phyloP scores from a whole-genome alignment of 106 monocot species.

The Cymbidium sinense region DNA sequence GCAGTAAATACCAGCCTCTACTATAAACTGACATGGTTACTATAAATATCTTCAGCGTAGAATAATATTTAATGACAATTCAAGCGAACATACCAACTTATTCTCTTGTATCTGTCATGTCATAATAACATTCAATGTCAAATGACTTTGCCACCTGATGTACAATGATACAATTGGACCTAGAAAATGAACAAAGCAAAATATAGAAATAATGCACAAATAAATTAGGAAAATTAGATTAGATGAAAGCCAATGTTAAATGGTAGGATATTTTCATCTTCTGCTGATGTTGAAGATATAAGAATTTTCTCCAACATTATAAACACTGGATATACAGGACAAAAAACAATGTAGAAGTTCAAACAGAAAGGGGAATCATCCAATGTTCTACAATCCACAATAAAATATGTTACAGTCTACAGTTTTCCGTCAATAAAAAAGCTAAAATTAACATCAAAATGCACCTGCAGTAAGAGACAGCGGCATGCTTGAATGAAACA shows the following conservation, averaged over 20 bases:
- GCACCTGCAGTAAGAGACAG: too few species aligned
- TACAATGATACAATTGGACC: not conserved
- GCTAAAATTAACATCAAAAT: too few species aligned
- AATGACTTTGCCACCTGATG: not conserved
- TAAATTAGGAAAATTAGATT: not conserved
- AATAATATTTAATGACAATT: not conserved
- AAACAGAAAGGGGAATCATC: not conserved
- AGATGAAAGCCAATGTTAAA: not conserved
- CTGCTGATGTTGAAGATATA: not conserved
- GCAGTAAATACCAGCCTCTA: not conserved
- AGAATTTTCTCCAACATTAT: not conserved
- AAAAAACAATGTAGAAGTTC: not conserved
- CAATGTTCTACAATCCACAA: not conserved
- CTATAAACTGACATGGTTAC: not conserved
- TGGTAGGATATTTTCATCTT: not conserved
- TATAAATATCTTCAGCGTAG: not conserved
- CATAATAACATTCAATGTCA: not conserved
- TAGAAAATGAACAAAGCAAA: not conserved
- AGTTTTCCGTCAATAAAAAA: not conserved
- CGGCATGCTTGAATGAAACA: too few species aligned
- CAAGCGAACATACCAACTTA: not conserved
- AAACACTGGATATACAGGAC: not conserved
- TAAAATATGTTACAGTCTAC: not conserved
- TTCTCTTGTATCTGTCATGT: constrained; percentile 3
- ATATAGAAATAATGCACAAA: not conserved